Percentiles rank a stretch among this genome's conserved stretches.
phyloP scores from a whole-genome alignment of 2,329 filamentous ascomycete species.

The Venturia aucupariae region DNA sequence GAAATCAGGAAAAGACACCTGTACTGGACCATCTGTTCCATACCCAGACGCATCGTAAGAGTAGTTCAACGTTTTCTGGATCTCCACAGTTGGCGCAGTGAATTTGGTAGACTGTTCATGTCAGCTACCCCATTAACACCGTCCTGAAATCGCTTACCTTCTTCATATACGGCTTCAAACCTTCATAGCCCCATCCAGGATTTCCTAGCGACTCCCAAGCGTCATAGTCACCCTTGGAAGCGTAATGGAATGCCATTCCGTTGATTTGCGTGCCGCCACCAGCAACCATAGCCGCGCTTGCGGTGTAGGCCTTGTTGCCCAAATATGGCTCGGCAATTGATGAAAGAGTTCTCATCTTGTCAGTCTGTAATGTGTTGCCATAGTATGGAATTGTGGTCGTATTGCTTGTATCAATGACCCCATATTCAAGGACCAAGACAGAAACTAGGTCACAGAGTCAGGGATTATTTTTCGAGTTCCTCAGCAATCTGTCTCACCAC shows the following conservation, averaged over 20 bases:
- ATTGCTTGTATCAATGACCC: not conserved
- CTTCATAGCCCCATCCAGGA: constrained; percentile 7
- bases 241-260: not conserved
- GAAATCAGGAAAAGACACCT: not conserved
- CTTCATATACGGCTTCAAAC: not conserved
- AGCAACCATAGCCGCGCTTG: not conserved
- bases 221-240: not conserved
- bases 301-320: not conserved
- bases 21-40: not conserved
- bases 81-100: not conserved
- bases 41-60: not conserved
- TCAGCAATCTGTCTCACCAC: not conserved
- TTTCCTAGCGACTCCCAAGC: constrained; percentile 2
- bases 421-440: not conserved
- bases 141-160: not conserved
- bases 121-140: not conserved
- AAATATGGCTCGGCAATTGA: not conserved
- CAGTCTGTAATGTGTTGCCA: not conserved
- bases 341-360: not conserved
- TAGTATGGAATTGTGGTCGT: not conserved
- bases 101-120: not conserved
- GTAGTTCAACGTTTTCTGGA: not conserved
- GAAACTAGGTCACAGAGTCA: not conserved
- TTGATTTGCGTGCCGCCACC: not conserved
- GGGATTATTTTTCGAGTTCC: not conserved